Evolutionary conservation across 352 stramenopile genomes (phyloP).

Genomic region (Phytophthora podocarpi): DNA sequence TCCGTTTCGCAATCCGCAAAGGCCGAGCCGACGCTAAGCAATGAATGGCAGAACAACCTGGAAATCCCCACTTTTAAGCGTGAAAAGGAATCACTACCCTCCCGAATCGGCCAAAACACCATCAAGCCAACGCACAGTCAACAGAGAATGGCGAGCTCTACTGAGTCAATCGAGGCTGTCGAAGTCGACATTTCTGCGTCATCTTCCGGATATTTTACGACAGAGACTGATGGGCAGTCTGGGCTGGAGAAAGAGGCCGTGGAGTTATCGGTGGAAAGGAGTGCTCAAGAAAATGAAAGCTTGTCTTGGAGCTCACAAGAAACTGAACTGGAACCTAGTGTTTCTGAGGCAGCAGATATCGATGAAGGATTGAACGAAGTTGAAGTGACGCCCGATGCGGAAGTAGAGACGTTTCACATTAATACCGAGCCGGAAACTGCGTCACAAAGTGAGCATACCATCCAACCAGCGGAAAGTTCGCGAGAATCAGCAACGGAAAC

Average conservation of each 20-base stretch:
- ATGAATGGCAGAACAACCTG: slow-evolving; percentile 3
- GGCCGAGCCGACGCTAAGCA: background rate
- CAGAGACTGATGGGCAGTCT: background rate
- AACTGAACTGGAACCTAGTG: background rate
- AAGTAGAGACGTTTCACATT: slow-evolving; percentile 8
- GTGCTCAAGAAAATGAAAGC: slow-evolving; percentile 5
- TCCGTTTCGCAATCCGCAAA: slow-evolving; percentile 1
- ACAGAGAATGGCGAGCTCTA: slow-evolving; percentile 2
- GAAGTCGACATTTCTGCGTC: slow-evolving; percentile 6
- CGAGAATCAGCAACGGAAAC: no score
- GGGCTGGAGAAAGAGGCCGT: background rate
- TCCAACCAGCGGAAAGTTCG: background rate
- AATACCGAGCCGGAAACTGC: slow-evolving; percentile 4
- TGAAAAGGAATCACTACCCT: background rate
- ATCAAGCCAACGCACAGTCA: slow-evolving; percentile 8
- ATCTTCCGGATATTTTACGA: background rate
- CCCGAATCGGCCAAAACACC: background rate
- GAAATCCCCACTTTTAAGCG: background rate
- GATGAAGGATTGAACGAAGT: slow-evolving; percentile 15
- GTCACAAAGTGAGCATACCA: background rate
- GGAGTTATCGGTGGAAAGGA: background rate
- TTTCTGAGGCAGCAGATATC: background rate
- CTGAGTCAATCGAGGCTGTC: slow-evolving; percentile 3
- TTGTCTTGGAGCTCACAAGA: background rate
- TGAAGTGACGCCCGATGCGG: slow-evolving; percentile 20